These are phyloP conservation scores for Mycosphaerella sp. DNA, from an alignment of 2,329 filamentous ascomycete genomes.

Conservation along the genomic window DNA sequence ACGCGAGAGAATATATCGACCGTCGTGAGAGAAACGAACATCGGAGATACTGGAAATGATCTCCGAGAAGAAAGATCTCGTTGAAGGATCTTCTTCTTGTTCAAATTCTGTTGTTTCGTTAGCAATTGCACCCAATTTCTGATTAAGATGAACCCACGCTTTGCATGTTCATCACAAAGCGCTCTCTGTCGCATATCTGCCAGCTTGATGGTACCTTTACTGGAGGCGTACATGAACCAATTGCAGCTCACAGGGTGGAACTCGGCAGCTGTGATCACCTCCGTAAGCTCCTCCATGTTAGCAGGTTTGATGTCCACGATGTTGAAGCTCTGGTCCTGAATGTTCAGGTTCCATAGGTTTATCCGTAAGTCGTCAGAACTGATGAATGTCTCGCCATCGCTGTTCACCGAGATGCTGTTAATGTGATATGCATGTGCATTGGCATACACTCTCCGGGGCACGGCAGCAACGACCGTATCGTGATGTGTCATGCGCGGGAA, in stretches of 20 bases:
- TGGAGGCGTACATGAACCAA: slow-evolving; percentile 99
- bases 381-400: slow-evolving; percentile 98
- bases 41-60: slow-evolving; percentile 99
- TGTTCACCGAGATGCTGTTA: slow-evolving; percentile 99
- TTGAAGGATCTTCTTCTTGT: slow-evolving; percentile 94
- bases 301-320: slow-evolving; percentile 99
- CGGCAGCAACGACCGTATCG: slow-evolving; percentile 94
- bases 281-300: slow-evolving; percentile 99
- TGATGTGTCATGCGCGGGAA: slow-evolving; percentile 94
- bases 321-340: slow-evolving; percentile 99
- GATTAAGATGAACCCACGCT: slow-evolving; percentile 56
- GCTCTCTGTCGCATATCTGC: slow-evolving; percentile 98
- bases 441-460: slow-evolving; percentile 91
- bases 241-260: slow-evolving; percentile 98
- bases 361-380: slow-evolving; percentile 96
- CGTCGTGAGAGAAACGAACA: slow-evolving; percentile 93
- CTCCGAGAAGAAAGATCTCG: slow-evolving; percentile 98
- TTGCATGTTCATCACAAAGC: slow-evolving; percentile 90
- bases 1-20: slow-evolving; percentile 91
- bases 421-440: slow-evolving; percentile 99
- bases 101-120: slow-evolving; percentile 68
- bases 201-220: slow-evolving; percentile 97
- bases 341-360: slow-evolving; percentile 98
- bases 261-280: slow-evolving; percentile 96
- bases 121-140: slow-evolving; percentile 7